Evolutionary conservation across 768 basidiomycete species (phyloP).

Genomic region (Amanita thiersii): DNA sequence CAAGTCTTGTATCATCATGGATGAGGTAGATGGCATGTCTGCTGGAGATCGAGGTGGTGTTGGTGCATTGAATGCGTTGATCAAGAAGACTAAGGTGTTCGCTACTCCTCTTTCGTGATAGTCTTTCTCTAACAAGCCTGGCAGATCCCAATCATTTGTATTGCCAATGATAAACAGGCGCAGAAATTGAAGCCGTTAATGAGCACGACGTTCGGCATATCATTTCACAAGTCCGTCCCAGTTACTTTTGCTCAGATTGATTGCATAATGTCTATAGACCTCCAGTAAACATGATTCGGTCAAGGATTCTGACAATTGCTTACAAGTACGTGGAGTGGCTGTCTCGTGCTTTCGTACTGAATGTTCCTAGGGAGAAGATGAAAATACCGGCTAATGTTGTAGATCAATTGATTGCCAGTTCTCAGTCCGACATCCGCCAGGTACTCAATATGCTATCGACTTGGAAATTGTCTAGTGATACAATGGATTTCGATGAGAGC

Average conservation of each 20-base stretch:
- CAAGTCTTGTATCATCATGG: conserved; percentile 91
- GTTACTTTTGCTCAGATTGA: background rate
- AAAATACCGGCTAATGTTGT: conserved; percentile 86
- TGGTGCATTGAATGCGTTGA: conserved; percentile 83
- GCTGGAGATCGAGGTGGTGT: conserved; percentile 96
- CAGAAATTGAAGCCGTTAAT: conserved; percentile 87
- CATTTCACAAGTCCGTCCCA: conserved; percentile 63
- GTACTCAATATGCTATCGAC: conserved; percentile 98
- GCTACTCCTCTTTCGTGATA: background rate
- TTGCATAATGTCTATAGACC: conserved; percentile 46
- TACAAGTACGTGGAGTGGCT: conserved; percentile 63
- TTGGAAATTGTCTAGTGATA: conserved; percentile 77
- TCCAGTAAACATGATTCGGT: conserved; percentile 65
- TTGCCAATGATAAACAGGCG: conserved; percentile 85
- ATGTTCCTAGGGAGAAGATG: conserved; percentile 70
- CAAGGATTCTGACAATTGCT: conserved; percentile 78
- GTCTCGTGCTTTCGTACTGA: background rate
- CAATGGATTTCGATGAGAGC: conserved; percentile 88
- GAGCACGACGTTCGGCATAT: conserved; percentile 61
- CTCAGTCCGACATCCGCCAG: conserved; percentile 95
- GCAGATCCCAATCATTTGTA: conserved; percentile 94
- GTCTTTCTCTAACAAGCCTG: background rate
- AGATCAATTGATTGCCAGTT: conserved; percentile 82
- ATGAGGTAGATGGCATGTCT: conserved; percentile 99
- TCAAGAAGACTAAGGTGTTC: conserved; percentile 83